Evolutionary conservation across 805 yeast species (phyloP), one percentile per base, ranked within the genome.

Genomic region (Huiozyma sinensis): DNA sequence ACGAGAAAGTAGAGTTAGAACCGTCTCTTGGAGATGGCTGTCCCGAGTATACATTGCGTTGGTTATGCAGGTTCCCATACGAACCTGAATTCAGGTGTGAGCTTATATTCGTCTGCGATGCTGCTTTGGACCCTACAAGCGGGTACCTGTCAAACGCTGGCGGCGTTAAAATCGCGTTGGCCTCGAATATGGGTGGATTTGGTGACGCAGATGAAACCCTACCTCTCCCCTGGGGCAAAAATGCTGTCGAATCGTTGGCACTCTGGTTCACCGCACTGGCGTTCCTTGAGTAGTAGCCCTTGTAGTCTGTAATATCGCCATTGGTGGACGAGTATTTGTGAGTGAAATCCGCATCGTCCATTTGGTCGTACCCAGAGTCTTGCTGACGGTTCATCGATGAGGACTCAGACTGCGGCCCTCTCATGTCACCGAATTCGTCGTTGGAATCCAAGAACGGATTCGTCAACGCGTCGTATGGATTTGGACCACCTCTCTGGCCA

Each of bases 91-190:
- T 31, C 33, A 31, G 33, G 2, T 17, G 24, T 4, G 24, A 17
- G 24, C 4, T 17, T 38, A 46, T 39, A 33, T 53, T 55, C 7
- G 77, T 70, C 61, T 69, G 61, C 4, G 85, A 77, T 4, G 75
- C 72, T 3, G 75, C 76, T 49, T 85, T 68, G 11, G 81, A 75
- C 2, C 77, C 75, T 6, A 69, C 62, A 48, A 79, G 67, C 6
- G 90, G 89, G 53, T 82, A 82, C 51, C 88, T 68, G 60, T 81
- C 86, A 52, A 68, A 81, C 45, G 75, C 83, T 1, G 77, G 70
- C 5, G 85, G 81, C 1, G 70, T 60, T 44, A 57, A 52, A 28
- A 60, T 60, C 36, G 53, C 60, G 41, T 49, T 51, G 24, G 44
- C 47, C 4, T 52, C 44, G 4, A 52, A 24, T 33, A 17, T 39